Evolutionary conservation across 2,329 filamentous ascomycete genomes (phyloP).

Genomic region (Claviceps paspali): DNA sequence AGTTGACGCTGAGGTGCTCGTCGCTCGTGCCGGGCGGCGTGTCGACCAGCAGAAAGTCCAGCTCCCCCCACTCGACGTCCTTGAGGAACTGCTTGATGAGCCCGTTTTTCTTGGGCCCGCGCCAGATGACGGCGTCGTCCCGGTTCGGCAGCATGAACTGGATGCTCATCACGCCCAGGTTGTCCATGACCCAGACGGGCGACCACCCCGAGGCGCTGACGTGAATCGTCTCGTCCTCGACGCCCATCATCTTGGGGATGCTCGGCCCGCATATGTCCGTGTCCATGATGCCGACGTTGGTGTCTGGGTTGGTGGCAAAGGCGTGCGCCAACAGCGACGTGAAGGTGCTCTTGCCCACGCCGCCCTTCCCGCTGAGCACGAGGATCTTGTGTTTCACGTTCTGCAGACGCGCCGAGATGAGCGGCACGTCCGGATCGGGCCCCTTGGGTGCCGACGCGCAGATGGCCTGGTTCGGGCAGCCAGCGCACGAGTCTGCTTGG

Average conservation of each 20-base stretch:
- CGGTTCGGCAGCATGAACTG: constrained; percentile 94
- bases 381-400: constrained; percentile 84
- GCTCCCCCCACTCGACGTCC: constrained; percentile 92
- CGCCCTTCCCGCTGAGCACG: constrained; percentile 85
- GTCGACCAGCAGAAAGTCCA: constrained; percentile 88
- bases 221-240: constrained; percentile 86
- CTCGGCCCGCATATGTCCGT: constrained; percentile 93
- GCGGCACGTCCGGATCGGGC: constrained; percentile 81
- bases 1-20: constrained; percentile 89
- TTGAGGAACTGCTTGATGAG: constrained; percentile 96
- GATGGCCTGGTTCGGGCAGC: constrained; percentile 90
- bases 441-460: constrained; percentile 91
- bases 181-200: constrained; percentile 90
- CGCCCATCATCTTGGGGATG: constrained; percentile 98
- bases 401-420: constrained; percentile 71
- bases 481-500: constrained; percentile 70
- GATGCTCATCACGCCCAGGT: constrained; percentile 89
- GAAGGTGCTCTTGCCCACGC: constrained; percentile 93
- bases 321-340: constrained; percentile 77
- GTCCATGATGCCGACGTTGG: constrained; percentile 87
- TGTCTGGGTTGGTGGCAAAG: constrained; percentile 67
- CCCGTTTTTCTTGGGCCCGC: constrained; percentile 96
- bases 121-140: constrained; percentile 94
- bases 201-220: constrained; percentile 80
- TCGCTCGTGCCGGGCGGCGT: constrained; percentile 92